Base-by-base conservation (phyloP, 257 asterid genomes). In the Scutellaria baicalensis region DNA sequence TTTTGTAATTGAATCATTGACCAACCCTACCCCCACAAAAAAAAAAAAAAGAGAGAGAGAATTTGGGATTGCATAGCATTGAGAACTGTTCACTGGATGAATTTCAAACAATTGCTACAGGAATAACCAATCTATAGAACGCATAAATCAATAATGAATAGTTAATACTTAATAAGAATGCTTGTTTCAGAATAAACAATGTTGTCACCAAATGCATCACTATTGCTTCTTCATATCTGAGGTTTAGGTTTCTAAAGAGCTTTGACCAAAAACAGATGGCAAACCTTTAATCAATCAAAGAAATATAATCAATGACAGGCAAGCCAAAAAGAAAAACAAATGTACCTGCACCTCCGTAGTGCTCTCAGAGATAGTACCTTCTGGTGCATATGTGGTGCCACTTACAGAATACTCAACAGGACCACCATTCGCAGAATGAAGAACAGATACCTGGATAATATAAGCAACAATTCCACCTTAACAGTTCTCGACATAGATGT, bases 301-400 rank as follows among this genome's bases (percentile, higher is more conserved):
- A 27, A 51, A 49, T 5, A 17, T n/a, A 42, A 48, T 54, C 47
- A 45, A 16, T 6, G 47, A 64, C 65, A 64, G 59, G 7, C 7
- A 52, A 9, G 6, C 33, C 20, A 73, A 68, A 51, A 33, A 18
- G 23, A 10, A 23, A 49, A 23, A 31, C 31, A 51, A 35, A 57
- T 6, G 3, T 21, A 88, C 99, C 97, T 89, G 96, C 63, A 75
- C 40, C 42, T 88, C 83, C 0, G 78, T 56, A 49, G 75, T 69
- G 79, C 78, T 81, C 75, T 91, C 97, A 75, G 82, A 84, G 59
- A 94, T 79, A 66, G 78, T 80, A 68, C 99, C 99, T 75, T 94
- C 99, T 48, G 99, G 99, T 54, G 99, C 99, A 82, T 82, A 93
- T 44, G 97, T 93, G 72, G 97, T 89, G 65, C 99, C 99, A 83